Conservation (phyloP, 768 basidiomycete species). For the Boletales sp. region DNA sequence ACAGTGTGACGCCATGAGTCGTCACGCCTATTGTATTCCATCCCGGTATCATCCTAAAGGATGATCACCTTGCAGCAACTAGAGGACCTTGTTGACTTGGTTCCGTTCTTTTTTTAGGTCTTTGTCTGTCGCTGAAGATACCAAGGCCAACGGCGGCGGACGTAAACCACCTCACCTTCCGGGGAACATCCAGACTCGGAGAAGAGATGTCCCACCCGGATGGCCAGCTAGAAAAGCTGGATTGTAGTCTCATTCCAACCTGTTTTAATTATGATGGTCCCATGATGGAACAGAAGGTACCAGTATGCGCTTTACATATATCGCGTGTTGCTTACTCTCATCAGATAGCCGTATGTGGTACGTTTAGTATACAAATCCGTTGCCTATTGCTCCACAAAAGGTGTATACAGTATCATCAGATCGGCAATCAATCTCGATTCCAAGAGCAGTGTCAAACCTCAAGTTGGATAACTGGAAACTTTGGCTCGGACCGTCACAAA, state of each 20-base stretch:
- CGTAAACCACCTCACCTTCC: constrained; percentile 26
- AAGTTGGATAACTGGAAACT: constrained; percentile 32
- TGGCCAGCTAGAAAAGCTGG: constrained; percentile 27
- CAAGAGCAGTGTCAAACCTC: constrained; percentile 29
- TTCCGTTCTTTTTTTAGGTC: not conserved
- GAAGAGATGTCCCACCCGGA: constrained; percentile 24
- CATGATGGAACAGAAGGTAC: constrained; percentile 2
- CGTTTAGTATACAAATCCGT: constrained; percentile 29
- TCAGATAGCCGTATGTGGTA: constrained; percentile 18
- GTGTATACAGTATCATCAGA: constrained; percentile 4
- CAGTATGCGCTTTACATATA: too few species aligned
- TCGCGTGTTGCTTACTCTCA: not conserved
- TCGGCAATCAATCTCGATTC: not conserved
- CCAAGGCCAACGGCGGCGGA: constrained; percentile 24
- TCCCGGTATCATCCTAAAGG: too few species aligned
- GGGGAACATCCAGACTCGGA: constrained; percentile 26
- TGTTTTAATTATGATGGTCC: constrained; percentile 22
- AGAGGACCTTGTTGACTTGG: too few species aligned
- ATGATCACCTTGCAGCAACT: too few species aligned
- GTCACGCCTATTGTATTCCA: too few species aligned
- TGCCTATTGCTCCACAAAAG: constrained; percentile 30
- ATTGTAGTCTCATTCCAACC: constrained; percentile 20
- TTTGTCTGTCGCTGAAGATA: constrained; percentile 9
- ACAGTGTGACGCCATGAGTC: too few species aligned
- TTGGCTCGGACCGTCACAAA: constrained; percentile 31